Evolutionary conservation across 495 filamentous ascomycete genomes (phyloP), one percentile per base, ranked within the genome.

Genomic region (Aspergillus carlsbadensis): DNA sequence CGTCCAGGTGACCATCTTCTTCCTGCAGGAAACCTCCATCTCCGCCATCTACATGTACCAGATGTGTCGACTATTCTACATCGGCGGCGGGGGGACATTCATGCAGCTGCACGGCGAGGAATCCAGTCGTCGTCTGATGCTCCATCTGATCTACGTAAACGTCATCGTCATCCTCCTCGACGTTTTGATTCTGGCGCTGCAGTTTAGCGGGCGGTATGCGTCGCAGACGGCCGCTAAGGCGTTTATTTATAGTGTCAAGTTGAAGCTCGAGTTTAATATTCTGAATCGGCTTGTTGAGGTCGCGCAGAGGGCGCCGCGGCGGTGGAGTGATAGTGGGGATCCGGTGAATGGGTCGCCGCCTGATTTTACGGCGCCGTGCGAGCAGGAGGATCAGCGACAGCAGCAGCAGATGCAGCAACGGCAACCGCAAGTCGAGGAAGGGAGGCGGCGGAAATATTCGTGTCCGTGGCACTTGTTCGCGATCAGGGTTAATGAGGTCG

Each of bases 1-100:
- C 5, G 66, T 81, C 7, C 78, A 85, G 61, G 68, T 85, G 33
- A 68, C 75, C 2, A 76, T 67, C 5, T 83, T 85, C 63, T 78
- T 70, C 42, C 35, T 82, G 13, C 83, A 87, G 62, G 83, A 85
- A 61, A 57, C 75, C 41, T 63, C 81, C 20, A 75, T 87, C 22
- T 85, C 84, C 1, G 71, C 73, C 3, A 65, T 84, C 6, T 87
- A 85, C 53, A 71, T 86, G 6, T 79, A 68, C 66, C 77, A 79
- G 46, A 82, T 29, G 26, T 29, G 26, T 8, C 77, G 3, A 59
- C 64, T 10, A 73, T 65, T 37, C 61, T 83, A 10, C 70, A 83
- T 0, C 69, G 72, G 17, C 70, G 75, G 15, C 46, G 70, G 5
- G 61, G 72, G 1, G 59, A 69, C 24, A 55, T 10, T 65, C 53